Conservation (phyloP, 2,329 filamentous ascomycete species). For the Arthrobotrys conoides region DNA sequence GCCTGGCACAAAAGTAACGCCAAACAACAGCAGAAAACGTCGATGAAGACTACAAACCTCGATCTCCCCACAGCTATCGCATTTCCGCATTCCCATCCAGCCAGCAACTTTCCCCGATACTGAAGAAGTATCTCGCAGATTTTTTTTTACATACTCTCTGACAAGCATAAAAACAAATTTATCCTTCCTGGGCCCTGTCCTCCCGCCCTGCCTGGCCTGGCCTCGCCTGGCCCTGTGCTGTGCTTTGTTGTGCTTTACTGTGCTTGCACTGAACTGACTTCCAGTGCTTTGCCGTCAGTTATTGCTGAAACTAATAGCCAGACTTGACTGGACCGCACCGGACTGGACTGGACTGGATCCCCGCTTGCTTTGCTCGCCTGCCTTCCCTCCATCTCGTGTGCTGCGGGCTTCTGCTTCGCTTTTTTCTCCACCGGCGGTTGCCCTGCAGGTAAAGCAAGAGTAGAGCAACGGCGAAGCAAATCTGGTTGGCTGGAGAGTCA, state of each 20-base stretch:
- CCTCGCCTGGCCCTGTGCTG: neutral
- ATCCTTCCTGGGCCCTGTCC: neutral
- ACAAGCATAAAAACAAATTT: neutral
- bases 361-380: neutral
- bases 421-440: neutral
- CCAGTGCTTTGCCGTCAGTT: no score
- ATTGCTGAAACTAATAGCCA: neutral
- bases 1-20: conserved; percentile 18
- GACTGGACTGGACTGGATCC: conserved; percentile 5
- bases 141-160: neutral
- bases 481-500: neutral
- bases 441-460: neutral
- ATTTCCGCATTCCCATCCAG: conserved; percentile 38
- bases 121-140: neutral
- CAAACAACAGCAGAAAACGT: neutral
- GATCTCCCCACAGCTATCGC: conserved; percentile 22
- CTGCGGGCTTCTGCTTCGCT: neutral
- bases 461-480: neutral
- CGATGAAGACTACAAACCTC: conserved; percentile 29
- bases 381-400: neutral
- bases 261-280: neutral
- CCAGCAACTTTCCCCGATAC: conserved; percentile 34
- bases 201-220: neutral
- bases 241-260: neutral
- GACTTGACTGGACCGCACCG: neutral